Conservation (phyloP, 176 grass and related monocot genomes). For the Bonia amplexicaulis region DNA sequence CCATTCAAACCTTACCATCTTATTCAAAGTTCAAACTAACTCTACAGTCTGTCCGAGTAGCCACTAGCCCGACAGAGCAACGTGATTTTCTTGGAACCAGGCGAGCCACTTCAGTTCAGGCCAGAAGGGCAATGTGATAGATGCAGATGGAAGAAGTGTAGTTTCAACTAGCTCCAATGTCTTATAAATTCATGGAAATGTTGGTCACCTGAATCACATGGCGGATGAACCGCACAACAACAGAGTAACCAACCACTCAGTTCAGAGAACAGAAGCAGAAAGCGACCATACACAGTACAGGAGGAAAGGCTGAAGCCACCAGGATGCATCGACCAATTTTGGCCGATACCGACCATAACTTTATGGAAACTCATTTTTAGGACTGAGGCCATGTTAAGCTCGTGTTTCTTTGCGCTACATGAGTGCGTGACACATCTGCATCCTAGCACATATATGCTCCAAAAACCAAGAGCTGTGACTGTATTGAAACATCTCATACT, state of each 20-base stretch:
- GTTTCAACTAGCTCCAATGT: not conserved
- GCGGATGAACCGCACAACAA: not conserved
- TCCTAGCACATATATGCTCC: not conserved
- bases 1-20: not conserved
- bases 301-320: not conserved
- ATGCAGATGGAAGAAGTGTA: not conserved
- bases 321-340: not conserved
- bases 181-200: not conserved
- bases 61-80: not conserved
- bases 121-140: not conserved
- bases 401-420: not conserved
- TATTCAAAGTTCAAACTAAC: not conserved
- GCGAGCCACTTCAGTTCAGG: not conserved
- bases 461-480: not conserved
- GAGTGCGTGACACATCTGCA: not conserved
- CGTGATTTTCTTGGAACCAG: not conserved
- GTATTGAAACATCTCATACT: too few relatives aligned
- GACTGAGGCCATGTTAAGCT: not conserved
- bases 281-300: not conserved
- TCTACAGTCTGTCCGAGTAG: not conserved
- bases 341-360: not conserved
- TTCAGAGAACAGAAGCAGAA: not conserved
- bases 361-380: not conserved
- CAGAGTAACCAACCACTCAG: not conserved
- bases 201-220: slow-evolving; percentile 18